phyloP scores from a whole-genome alignment of 768 basidiomycete genomes.

The Tremella mesenterica region DNA sequence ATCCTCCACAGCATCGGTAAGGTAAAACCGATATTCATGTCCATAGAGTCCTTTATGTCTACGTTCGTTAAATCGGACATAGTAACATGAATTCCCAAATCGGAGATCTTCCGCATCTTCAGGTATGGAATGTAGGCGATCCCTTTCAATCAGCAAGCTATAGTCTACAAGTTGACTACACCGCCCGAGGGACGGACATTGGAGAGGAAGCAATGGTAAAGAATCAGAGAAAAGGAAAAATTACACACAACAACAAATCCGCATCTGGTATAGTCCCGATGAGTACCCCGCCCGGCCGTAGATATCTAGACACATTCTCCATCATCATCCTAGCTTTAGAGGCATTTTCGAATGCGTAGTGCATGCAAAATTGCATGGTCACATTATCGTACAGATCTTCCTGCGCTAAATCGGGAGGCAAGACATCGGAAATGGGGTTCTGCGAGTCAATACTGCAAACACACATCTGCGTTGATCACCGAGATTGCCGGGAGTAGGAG shows the following conservation, averaged over 20 bases:
- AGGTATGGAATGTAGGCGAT: conserved; percentile 63
- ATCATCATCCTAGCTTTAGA: conserved; percentile 85
- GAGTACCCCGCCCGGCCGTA: conserved; percentile 79
- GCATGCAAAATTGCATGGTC: conserved; percentile 99
- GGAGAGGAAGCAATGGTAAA: neutral
- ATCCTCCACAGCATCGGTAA: conserved; percentile 89
- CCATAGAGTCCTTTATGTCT: conserved; percentile 60
- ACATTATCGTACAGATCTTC: conserved; percentile 79
- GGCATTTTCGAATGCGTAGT: conserved; percentile 93
- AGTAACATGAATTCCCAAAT: conserved; percentile 87
- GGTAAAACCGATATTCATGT: conserved; percentile 87
- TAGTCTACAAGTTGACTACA: neutral
- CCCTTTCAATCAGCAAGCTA: conserved; percentile 50
- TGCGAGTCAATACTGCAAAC: conserved; percentile 7
- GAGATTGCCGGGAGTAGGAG: neutral
- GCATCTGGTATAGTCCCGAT: conserved; percentile 95
- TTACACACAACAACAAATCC: conserved; percentile 66
- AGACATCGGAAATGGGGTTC: conserved; percentile 60
- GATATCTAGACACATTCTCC: conserved; percentile 69
- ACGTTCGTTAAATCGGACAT: conserved; percentile 72
- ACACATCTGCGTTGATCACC: neutral
- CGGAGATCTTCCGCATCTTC: conserved; percentile 59
- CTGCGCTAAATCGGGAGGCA: conserved; percentile 54
- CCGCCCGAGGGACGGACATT: neutral
- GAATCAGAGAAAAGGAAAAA: neutral